These are phyloP conservation scores for Cladorrhinum samala DNA, from an alignment of 495 filamentous ascomycete genomes.

Conservation along the genomic window DNA sequence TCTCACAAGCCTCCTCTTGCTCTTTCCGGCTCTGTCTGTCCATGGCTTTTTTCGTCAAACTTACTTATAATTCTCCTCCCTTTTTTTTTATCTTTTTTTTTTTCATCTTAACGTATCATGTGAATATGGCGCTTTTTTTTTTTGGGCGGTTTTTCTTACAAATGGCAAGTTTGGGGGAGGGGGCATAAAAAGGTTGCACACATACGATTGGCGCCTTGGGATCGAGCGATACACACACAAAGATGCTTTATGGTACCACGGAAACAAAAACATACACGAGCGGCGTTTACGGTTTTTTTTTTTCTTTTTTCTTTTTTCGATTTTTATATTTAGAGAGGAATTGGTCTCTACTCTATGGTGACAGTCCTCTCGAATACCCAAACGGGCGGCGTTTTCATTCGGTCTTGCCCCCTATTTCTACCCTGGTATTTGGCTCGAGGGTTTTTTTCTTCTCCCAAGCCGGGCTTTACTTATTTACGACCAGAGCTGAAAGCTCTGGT, in stretches of 20 bases:
- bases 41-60: not conserved
- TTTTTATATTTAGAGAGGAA: not conserved
- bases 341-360: not conserved
- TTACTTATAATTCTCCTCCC: not conserved
- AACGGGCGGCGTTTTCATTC: too few relatives aligned
- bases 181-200: conserved; percentile 8
- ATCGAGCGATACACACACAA: not conserved
- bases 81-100: conserved; percentile 1
- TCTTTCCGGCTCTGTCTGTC: too few relatives aligned
- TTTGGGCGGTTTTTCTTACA: not conserved
- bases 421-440: too few relatives aligned
- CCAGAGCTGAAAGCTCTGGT: too few relatives aligned
- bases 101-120: not conserved
- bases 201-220: conserved; percentile 15
- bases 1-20: not conserved
- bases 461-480: too few relatives aligned
- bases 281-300: conserved; percentile 4
- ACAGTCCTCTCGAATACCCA: too few relatives aligned
- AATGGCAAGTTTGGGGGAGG: not conserved
- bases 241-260: not conserved
- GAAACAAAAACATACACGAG: conserved; percentile 1
- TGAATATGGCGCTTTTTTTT: not conserved
- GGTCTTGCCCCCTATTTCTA: too few relatives aligned
- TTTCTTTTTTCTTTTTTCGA: conserved; percentile 1
- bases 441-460: too few relatives aligned